Evolutionary conservation across 371 early-diverging fungal genomes (phyloP).

Genomic region (Paraphysoderma sedebokerense): DNA sequence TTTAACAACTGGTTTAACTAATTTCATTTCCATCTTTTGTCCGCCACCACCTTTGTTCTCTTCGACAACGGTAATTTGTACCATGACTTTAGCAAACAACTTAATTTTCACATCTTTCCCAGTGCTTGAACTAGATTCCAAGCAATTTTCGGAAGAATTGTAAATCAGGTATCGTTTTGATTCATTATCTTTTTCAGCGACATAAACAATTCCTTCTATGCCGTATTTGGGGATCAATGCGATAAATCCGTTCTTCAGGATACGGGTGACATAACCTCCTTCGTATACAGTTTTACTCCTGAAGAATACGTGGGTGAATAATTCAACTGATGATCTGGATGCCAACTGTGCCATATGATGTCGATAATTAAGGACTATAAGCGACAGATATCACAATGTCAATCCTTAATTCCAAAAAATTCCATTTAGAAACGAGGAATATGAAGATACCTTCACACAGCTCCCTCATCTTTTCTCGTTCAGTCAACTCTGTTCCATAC

Average conservation of each 20-base stretch:
- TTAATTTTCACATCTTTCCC: slow-evolving; percentile 30
- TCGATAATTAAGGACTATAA: slow-evolving; percentile 75
- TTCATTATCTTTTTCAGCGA: slow-evolving; percentile 12
- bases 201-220: slow-evolving; percentile 78
- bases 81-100: slow-evolving; percentile 57
- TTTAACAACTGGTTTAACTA: background rate
- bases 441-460: slow-evolving; percentile 45
- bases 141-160: slow-evolving; percentile 17
- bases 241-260: slow-evolving; percentile 81
- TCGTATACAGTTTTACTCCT: slow-evolving; percentile 63
- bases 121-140: too few species aligned
- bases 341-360: slow-evolving; percentile 93
- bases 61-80: slow-evolving; percentile 61
- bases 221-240: slow-evolving; percentile 88
- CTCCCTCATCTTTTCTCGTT: slow-evolving; percentile 58
- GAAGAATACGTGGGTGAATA: slow-evolving; percentile 88
- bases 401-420: background rate
- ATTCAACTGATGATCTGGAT: slow-evolving; percentile 75
- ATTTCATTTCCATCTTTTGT: slow-evolving; percentile 14
- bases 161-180: slow-evolving; percentile 20
- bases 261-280: slow-evolving; percentile 76
- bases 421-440: background rate
- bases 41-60: slow-evolving; percentile 14
- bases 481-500: slow-evolving; percentile 50
- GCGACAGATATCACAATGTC: background rate